Conservation (phyloP, 768 basidiomycete genomes). For the Xanthoconium stramineum region DNA sequence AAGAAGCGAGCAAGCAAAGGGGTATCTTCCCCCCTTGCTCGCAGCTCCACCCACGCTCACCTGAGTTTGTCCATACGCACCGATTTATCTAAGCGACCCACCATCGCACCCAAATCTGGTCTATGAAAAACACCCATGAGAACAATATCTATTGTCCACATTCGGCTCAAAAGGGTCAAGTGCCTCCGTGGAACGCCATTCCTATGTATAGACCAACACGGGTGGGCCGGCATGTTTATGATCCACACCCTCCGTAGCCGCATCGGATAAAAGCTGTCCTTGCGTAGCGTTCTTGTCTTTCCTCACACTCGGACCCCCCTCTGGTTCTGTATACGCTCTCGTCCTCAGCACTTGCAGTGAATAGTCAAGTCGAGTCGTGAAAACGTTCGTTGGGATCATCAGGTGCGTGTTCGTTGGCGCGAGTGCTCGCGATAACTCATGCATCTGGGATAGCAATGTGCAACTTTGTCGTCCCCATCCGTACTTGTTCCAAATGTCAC, state of each 20-base stretch:
- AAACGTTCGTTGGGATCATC: not conserved
- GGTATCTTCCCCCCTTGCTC: no score
- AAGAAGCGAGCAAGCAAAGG: not conserved
- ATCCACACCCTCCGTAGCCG: slow-evolving; percentile 8
- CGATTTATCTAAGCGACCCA: not conserved
- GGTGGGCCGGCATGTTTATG: slow-evolving; percentile 5
- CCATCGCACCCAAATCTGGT: slow-evolving; percentile 3
- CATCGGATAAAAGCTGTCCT: slow-evolving; percentile 10
- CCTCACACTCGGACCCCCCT: not conserved
- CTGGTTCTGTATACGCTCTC: not conserved
- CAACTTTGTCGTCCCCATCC: slow-evolving; percentile 29
- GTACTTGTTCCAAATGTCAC: slow-evolving; percentile 30
- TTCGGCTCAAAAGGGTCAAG: slow-evolving; percentile 11
- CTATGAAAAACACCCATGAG: not conserved
- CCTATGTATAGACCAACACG: not conserved
- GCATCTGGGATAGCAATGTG: slow-evolving; percentile 20
- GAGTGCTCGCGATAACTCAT: not conserved
- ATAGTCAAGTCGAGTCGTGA: not conserved
- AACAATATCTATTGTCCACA: not conserved
- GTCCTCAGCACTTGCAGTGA: not conserved
- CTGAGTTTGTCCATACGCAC: not conserved
- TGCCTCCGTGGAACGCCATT: slow-evolving; percentile 7
- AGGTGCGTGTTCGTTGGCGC: not conserved
- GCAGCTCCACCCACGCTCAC: not conserved
- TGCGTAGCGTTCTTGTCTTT: not conserved